Evolutionary conservation across 176 grass and related monocot species (phyloP).

Genomic region (Phyllostachys edulis): DNA sequence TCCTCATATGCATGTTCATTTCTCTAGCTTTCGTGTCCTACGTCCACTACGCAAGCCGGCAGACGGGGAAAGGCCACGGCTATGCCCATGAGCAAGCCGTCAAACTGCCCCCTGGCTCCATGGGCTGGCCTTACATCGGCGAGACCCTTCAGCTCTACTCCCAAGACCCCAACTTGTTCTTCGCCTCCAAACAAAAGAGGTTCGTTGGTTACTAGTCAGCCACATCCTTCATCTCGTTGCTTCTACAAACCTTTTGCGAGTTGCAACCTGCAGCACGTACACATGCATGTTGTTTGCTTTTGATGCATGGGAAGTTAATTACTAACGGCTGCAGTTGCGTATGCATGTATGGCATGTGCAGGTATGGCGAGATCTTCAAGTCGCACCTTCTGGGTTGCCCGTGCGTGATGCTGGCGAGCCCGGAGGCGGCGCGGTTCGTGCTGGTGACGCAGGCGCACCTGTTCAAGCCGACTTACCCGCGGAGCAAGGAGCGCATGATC

Average conservation of each 20-base stretch:
- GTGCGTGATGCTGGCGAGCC: conserved; percentile 98
- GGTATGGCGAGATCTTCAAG: conserved; percentile 97
- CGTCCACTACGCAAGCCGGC: conserved; percentile 1
- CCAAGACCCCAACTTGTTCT: conserved; percentile 87
- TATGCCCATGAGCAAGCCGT: neutral
- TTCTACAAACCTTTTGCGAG: neutral
- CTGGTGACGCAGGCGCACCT: conserved; percentile 67
- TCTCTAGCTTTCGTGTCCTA: conserved; percentile 15
- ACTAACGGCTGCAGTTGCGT: neutral
- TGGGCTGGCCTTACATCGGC: conserved; percentile 92
- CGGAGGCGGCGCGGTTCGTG: conserved; percentile 88
- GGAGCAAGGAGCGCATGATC: conserved; percentile 92
- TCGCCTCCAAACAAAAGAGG: conserved; percentile 73
- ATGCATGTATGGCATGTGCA: conserved; percentile 9
- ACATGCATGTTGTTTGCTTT: neutral
- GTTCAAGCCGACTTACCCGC: conserved; percentile 95
- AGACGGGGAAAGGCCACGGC: conserved; percentile 22
- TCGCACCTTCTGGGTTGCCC: conserved; percentile 78
- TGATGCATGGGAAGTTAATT: neutral
- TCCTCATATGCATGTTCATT: conserved; percentile 36
- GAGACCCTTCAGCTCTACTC: conserved; percentile 97
- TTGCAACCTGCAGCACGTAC: neutral
- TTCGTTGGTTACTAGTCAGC: neutral
- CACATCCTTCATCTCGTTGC: neutral
- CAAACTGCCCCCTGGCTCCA: conserved; percentile 79